phyloP scores from a whole-genome alignment of 108 stramenopile species.

The Conticribra guillardii region DNA sequence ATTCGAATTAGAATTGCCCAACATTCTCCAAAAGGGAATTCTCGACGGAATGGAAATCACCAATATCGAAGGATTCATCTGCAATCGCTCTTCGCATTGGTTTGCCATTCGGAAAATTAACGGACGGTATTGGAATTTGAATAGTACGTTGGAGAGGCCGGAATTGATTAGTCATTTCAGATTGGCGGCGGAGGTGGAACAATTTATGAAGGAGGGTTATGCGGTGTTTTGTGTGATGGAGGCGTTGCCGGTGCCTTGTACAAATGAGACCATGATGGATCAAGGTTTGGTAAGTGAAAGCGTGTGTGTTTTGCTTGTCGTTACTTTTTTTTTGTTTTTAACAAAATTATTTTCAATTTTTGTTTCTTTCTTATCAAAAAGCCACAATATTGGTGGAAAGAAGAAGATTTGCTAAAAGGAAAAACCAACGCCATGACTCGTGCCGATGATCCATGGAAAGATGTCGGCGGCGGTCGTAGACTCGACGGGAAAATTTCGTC shows the following conservation, averaged over 20 bases:
- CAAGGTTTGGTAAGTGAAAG: slow-evolving; percentile 41
- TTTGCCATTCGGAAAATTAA: slow-evolving; percentile 89
- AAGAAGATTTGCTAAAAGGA: slow-evolving; percentile 70
- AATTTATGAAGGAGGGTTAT: slow-evolving; percentile 56
- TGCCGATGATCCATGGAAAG: slow-evolving; percentile 76
- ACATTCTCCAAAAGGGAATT: slow-evolving; percentile 54
- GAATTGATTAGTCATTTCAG: slow-evolving; percentile 77
- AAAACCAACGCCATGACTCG: slow-evolving; percentile 55
- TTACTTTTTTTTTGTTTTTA: not conserved
- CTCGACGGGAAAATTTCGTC: slow-evolving; percentile 65
- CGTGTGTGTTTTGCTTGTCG: not conserved
- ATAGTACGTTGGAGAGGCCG: slow-evolving; percentile 73
- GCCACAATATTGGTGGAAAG: slow-evolving; percentile 81
- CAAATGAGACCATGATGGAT: slow-evolving; percentile 49
- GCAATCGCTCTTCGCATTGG: slow-evolving; percentile 80
- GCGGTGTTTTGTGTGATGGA: slow-evolving; percentile 67
- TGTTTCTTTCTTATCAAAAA: not conserved
- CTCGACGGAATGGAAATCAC: slow-evolving; percentile 59
- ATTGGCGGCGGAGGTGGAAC: slow-evolving; percentile 75
- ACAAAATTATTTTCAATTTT: too few species aligned
- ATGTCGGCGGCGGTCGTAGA: slow-evolving; percentile 75
- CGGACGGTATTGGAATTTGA: slow-evolving; percentile 86
- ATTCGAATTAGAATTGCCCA: slow-evolving; percentile 56
- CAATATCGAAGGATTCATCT: slow-evolving; percentile 77
- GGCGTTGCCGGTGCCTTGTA: slow-evolving; percentile 50